phyloP scores from a whole-genome alignment of 1,139 yeast genomes.

The Pichia sp. region DNA sequence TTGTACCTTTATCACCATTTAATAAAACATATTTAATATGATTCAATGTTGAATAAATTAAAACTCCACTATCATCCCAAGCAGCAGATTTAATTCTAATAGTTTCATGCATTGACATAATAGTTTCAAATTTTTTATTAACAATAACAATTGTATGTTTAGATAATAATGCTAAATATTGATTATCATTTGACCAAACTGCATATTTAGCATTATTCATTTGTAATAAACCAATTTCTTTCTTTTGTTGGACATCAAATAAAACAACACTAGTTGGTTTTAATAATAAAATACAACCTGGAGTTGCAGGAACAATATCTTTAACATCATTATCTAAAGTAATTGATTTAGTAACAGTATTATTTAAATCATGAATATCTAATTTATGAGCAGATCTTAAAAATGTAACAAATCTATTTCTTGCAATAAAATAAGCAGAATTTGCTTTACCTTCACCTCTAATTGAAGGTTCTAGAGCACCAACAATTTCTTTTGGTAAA shows the following conservation, averaged over 20 bases:
- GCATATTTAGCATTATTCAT: constrained; percentile 84
- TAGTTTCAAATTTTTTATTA: constrained; percentile 66
- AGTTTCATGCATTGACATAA: constrained; percentile 91
- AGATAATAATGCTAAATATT: constrained; percentile 79
- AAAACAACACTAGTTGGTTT: constrained; percentile 68
- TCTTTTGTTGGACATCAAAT: constrained; percentile 91
- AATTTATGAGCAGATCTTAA: constrained; percentile 57
- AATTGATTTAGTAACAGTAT: constrained; percentile 74
- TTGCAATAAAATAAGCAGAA: constrained; percentile 84
- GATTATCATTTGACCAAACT: constrained; percentile 84
- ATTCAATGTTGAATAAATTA: constrained; percentile 88
- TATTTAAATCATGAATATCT: constrained; percentile 78
- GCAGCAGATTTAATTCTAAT: constrained; percentile 96
- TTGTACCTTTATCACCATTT: constrained; percentile 92
- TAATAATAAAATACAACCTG: constrained; percentile 76
- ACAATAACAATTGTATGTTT: constrained; percentile 92
- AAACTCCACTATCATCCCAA: constrained; percentile 93
- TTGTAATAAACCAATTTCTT: constrained; percentile 61
- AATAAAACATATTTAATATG: constrained; percentile 90
- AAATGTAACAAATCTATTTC: constrained; percentile 88
- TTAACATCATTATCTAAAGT: constrained; percentile 65
- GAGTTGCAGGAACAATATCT: constrained; percentile 73
- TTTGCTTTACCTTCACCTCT: constrained; percentile 76
- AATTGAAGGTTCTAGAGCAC: constrained; percentile 85
- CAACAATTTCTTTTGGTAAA: constrained; percentile 82